Evolutionary conservation across 768 basidiomycete genomes (phyloP), one percentile per base, ranked within the genome.

Genomic region (Naganishia randhawae): DNA sequence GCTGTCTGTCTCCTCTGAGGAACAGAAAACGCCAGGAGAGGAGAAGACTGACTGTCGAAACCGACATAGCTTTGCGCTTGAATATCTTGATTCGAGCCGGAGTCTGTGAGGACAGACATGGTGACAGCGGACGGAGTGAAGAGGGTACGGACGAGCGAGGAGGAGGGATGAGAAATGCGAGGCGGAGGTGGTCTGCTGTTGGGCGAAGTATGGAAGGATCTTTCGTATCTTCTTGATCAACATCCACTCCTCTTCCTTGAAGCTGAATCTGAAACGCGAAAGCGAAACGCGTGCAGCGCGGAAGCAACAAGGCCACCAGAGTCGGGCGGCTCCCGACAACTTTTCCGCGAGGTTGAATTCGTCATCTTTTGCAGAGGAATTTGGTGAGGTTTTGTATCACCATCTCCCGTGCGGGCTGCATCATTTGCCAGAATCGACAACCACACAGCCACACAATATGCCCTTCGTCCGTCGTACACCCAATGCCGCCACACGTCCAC

Each of bases 11-110:
- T 37, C 69, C 39, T n/a, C n/a, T 51, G 41, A 33, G 13, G 4
- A 13, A 27, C 16, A 17, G 42, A 42, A 33, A n/a, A 11, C n/a
- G n/a, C n/a, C n/a, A n/a, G 31, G 9, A 22, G 27, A 37, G 31
- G 7, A 8, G 2, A 17, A 5, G 3, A 74, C 80, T 73, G 32
- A 80, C 80, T 88, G 85, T 98, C 94, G 83, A 98, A 98, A 78
- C 94, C 94, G 81, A 98, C 94, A 80, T 97, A 95, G 53, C 90
- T 88, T 71, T 89, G 85, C 35, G 93, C 92, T 74, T 89, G 88
- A 74, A 96, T 45, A 16, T 67, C 66, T 42, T 22, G n/a, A 11
- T 32, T 37, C 48, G 45, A 31, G 17, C 37, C 42, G 27, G 62
- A 45, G 48, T 51, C 63, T 1, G 63, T 22, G 63, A 64, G 63